Evolutionary conservation across 345 rosid species (phyloP).

Genomic region (Punica granatum): DNA sequence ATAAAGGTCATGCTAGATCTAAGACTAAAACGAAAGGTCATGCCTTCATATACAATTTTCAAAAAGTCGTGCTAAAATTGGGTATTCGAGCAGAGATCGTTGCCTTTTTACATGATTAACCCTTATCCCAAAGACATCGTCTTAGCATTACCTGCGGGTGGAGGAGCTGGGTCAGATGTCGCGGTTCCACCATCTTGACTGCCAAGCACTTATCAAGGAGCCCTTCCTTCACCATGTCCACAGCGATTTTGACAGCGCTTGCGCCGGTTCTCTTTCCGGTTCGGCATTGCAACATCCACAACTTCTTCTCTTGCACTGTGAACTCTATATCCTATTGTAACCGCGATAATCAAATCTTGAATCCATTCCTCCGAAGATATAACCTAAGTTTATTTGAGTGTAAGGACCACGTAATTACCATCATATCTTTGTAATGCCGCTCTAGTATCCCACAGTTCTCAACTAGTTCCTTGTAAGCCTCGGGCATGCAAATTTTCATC

Average conservation of each 20-base stretch:
- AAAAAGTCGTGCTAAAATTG: too few species aligned
- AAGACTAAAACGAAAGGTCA: too few species aligned
- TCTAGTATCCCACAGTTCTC: conserved; percentile 82
- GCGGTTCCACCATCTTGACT: conserved; percentile 80
- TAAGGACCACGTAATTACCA: conserved; percentile 32
- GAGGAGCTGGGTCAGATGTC: conserved; percentile 84
- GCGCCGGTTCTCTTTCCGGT: conserved; percentile 84
- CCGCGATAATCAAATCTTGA: neutral
- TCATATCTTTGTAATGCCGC: conserved; percentile 90
- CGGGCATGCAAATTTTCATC: conserved; percentile 71
- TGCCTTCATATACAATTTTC: too few species aligned
- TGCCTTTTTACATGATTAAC: too few species aligned
- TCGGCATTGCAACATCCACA: conserved; percentile 98
- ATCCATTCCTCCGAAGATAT: neutral
- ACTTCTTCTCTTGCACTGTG: conserved; percentile 87
- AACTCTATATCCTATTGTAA: conserved; percentile 74
- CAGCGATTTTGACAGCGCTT: conserved; percentile 89
- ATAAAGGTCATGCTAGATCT: too few species aligned
- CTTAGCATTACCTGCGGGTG: conserved; percentile 65
- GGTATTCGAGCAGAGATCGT: too few species aligned
- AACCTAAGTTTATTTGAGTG: neutral
- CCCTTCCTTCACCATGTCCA: conserved; percentile 84
- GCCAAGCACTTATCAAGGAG: conserved; percentile 58
- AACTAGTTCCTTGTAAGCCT: conserved; percentile 77
- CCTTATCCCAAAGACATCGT: neutral